These are phyloP conservation scores for Colletotrichum chlorophyti DNA, from an alignment of 2,329 filamentous ascomycete genomes.

Conservation along the genomic window DNA sequence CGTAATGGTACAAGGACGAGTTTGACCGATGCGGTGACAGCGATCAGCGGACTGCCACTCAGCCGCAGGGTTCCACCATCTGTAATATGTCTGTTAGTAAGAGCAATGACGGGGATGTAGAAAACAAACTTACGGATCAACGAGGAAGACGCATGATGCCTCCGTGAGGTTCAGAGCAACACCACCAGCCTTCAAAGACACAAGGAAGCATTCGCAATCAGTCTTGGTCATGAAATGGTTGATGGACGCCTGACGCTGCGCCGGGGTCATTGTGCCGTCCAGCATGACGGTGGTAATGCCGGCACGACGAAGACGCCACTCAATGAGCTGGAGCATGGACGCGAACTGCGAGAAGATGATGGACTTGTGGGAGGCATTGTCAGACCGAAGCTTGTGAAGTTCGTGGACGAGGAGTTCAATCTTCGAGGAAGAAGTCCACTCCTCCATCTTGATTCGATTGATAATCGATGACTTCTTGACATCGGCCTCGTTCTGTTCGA, in stretches of 20 bases:
- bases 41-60: constrained; percentile 98
- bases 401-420: constrained; percentile 97
- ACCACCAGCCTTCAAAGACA: constrained; percentile 94
- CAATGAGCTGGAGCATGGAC: constrained; percentile 94
- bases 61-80: constrained; percentile 99
- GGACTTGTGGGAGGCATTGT: constrained; percentile 93
- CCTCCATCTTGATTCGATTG: constrained; percentile 98
- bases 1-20: constrained; percentile 91
- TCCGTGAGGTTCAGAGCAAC: constrained; percentile 96
- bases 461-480: constrained; percentile 98
- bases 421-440: constrained; percentile 98
- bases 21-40: constrained; percentile 94
- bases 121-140: constrained; percentile 94
- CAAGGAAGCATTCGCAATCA: constrained; percentile 93
- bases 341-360: constrained; percentile 99
- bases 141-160: constrained; percentile 92
- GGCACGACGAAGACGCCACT: constrained; percentile 95
- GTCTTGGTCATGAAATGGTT: constrained; percentile 96
- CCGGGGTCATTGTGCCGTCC: constrained; percentile 95
- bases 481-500: constrained; percentile 85
- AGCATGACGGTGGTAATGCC: constrained; percentile 98
- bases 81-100: constrained; percentile 44
- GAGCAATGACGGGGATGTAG: too few species aligned
- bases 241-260: constrained; percentile 91
- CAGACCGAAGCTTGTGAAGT: constrained; percentile 87